These are phyloP conservation scores for Fonsecaea pugnacius DNA, from an alignment of 2,329 filamentous ascomycete species.

Conservation along the genomic window DNA sequence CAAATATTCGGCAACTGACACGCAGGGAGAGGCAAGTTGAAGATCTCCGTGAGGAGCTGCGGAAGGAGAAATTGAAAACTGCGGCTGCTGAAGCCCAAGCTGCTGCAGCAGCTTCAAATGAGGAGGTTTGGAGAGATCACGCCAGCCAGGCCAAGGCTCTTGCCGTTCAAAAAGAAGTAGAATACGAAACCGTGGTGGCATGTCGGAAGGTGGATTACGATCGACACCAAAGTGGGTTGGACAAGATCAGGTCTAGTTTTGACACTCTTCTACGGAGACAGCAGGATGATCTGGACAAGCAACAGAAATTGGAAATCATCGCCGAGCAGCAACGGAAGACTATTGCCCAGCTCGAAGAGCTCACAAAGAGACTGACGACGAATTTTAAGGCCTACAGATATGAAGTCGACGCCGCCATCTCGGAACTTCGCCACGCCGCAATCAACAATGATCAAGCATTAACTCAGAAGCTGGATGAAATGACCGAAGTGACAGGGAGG, in stretches of 20 bases:
- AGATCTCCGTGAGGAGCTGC: conserved; percentile 47
- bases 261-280: conserved; percentile 42
- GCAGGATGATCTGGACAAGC: conserved; percentile 45
- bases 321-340: conserved; percentile 53
- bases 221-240: conserved; percentile 47
- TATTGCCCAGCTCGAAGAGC: conserved; percentile 46
- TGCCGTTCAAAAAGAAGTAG: conserved; percentile 37
- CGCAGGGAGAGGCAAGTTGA: conserved; percentile 56
- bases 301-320: conserved; percentile 50
- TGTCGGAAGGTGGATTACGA: conserved; percentile 48
- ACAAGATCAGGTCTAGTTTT: conserved; percentile 45
- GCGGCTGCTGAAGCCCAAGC: conserved; percentile 48
- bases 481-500: conserved; percentile 49
- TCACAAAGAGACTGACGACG: conserved; percentile 46
- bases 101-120: conserved; percentile 31
- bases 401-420: conserved; percentile 48
- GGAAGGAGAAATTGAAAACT: conserved; percentile 49
- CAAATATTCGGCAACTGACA: conserved; percentile 51
- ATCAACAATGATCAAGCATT: conserved; percentile 40
- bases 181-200: conserved; percentile 51
- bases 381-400: conserved; percentile 50
- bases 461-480: conserved; percentile 45
- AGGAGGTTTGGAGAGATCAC: conserved; percentile 37
- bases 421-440: conserved; percentile 37
- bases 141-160: conserved; percentile 39